Percentiles rank a stretch among this genome's conserved stretches.
Evolutionary conservation across 2,329 filamentous ascomycete species (phyloP).

Genomic region (Cytospora piceae): DNA sequence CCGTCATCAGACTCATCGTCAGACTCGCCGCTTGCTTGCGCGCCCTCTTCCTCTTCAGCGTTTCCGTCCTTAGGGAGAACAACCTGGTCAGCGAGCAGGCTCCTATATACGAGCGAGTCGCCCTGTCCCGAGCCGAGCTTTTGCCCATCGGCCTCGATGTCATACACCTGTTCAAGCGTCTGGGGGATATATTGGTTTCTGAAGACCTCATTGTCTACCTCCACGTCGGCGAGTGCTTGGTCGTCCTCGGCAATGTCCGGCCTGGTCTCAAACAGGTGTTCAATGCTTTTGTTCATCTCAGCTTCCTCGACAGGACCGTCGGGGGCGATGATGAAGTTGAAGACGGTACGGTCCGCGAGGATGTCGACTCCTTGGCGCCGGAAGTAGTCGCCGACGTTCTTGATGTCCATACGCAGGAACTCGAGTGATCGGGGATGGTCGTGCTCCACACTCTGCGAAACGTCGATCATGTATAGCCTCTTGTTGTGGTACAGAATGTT

Average conservation of each 20-base stretch:
- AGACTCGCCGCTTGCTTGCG: slow-evolving; percentile 43
- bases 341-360: slow-evolving; percentile 77
- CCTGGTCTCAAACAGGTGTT: slow-evolving; percentile 67
- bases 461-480: slow-evolving; percentile 91
- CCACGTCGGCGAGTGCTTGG: slow-evolving; percentile 56
- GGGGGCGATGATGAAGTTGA: slow-evolving; percentile 75
- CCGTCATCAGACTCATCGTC: slow-evolving; percentile 54
- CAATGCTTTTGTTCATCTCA: slow-evolving; percentile 63
- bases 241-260: slow-evolving; percentile 42
- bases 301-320: slow-evolving; percentile 64
- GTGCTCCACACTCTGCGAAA: slow-evolving; percentile 95
- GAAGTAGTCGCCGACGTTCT: slow-evolving; percentile 96
- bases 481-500: slow-evolving; percentile 89
- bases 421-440: slow-evolving; percentile 92
- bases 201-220: slow-evolving; percentile 90
- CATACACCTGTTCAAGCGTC: slow-evolving; percentile 93
- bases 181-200: slow-evolving; percentile 96
- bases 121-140: slow-evolving; percentile 74
- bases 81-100: slow-evolving; percentile 75
- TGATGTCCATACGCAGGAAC: slow-evolving; percentile 97
- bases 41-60: slow-evolving; percentile 39
- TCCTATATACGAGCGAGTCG: slow-evolving; percentile 80
- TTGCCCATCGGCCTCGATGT: slow-evolving; percentile 88
- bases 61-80: slow-evolving; percentile 46
- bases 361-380: slow-evolving; percentile 80